phyloP scores from a whole-genome alignment of 768 basidiomycete species.

The Mycena leptocephala region DNA sequence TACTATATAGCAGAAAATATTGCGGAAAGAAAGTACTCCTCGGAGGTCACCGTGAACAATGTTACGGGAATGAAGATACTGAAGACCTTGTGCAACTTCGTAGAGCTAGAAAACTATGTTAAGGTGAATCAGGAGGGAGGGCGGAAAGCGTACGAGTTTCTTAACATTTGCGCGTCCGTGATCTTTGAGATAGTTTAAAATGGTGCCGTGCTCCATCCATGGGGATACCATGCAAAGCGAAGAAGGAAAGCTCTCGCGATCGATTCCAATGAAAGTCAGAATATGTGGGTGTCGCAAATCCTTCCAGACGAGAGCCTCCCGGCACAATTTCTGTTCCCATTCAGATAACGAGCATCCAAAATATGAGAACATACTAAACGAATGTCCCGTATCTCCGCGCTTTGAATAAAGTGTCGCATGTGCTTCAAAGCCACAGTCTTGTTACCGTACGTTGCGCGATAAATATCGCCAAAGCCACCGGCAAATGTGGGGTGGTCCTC shows the following conservation, averaged over 20 bases:
- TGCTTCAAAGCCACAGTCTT: slow-evolving; percentile 18
- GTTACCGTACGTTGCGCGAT: slow-evolving; percentile 19
- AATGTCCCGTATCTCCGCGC: slow-evolving; percentile 11
- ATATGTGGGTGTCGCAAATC: slow-evolving; percentile 49
- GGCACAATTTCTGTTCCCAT: slow-evolving; percentile 41
- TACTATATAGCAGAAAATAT: neutral
- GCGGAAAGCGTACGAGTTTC: slow-evolving; percentile 26
- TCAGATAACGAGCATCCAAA: neutral
- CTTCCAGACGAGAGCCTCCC: slow-evolving; percentile 49
- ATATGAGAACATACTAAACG: neutral
- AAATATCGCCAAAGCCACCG: slow-evolving; percentile 41
- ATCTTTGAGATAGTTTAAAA: slow-evolving; percentile 38
- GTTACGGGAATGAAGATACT: slow-evolving; percentile 39
- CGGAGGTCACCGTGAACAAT: slow-evolving; percentile 41
- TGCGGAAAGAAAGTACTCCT: slow-evolving; percentile 21
- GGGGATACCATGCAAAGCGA: slow-evolving; percentile 47
- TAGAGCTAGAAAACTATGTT: slow-evolving; percentile 21
- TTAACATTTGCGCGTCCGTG: slow-evolving; percentile 40
- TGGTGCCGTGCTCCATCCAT: slow-evolving; percentile 47
- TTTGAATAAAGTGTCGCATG: slow-evolving; percentile 7
- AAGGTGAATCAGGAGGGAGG: neutral
- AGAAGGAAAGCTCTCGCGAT: slow-evolving; percentile 40
- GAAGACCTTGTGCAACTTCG: slow-evolving; percentile 41
- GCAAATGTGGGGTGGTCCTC: slow-evolving; percentile 30
- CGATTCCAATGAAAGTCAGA: slow-evolving; percentile 48